Base-by-base conservation (phyloP, 2,329 filamentous ascomycete species). In the Trichoderma brevicompactum region DNA sequence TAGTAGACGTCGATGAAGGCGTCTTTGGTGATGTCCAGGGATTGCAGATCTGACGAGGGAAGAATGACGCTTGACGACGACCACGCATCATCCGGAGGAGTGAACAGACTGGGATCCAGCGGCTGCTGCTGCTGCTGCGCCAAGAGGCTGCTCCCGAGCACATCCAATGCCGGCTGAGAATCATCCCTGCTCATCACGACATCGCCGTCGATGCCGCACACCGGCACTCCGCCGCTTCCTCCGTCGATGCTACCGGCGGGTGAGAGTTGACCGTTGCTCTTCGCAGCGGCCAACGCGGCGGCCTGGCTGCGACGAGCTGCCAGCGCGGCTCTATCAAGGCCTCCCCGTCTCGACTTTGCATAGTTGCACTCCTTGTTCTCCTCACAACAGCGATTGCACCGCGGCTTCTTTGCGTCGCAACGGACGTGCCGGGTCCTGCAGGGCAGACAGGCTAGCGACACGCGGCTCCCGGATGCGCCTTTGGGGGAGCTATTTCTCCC, bases 361-460 rank as follows among this genome's bases (percentile, higher is more conserved):
- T 85, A 86, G 23, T 78, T 75, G 66, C 83, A 86, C 2, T 79
- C 74, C 32, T 79, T 79, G 8, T 75, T 75, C 49, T 81, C 78
- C 9, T 76, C 72, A 32, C 70, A 69, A 69, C 83, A 86, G 62
- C 82, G 75, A 8, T 69, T 73, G 66, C 83, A 84, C 54, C 76
- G 78, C 5, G 82, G 81, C 15, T 79, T 77, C 36, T 78, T 78
- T 12, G 80, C 82, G 69, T 85, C 82, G 70, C 83, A 86, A 69
- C 84, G 84, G 41, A 85, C 72, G 71, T 85, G 83, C 40, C 81
- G 76, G 23, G 76, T 80, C 19, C 83, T 79, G 66, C 83, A 85
- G 34, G 80, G 79, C 9, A 84, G 79, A 70, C 83, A 86, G 13
- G 83, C 83, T 60, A 81, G 68, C 2, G 75, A 77, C 9, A 67